phyloP scores from a whole-genome alignment of 805 yeast genomes.

The Huiozyma naganishii region DNA sequence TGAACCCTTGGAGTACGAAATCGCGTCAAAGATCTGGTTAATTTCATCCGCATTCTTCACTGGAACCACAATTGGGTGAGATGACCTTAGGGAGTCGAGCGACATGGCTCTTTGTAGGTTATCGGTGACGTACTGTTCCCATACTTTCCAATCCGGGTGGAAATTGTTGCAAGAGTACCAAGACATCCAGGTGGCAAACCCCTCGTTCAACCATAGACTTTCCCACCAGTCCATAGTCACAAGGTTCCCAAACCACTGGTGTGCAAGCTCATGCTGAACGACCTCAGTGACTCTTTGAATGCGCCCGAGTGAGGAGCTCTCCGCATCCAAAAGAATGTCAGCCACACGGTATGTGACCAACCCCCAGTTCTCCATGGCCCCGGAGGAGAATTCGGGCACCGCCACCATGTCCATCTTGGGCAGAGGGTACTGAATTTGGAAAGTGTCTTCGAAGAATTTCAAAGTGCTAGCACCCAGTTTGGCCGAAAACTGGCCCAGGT shows the following conservation, averaged over 20 bases:
- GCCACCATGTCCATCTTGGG: constrained; percentile 79
- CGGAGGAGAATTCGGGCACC: constrained; percentile 73
- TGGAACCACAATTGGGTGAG: constrained; percentile 81
- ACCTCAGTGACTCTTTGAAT: constrained; percentile 75
- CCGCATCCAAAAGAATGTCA: constrained; percentile 62
- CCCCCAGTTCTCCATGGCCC: constrained; percentile 88
- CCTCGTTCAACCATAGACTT: constrained; percentile 81
- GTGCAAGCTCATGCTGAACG: constrained; percentile 82
- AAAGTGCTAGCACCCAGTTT: constrained; percentile 67
- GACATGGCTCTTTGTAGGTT: constrained; percentile 64
- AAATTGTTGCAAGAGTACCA: constrained; percentile 72
- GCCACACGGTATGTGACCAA: constrained; percentile 70
- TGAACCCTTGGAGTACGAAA: constrained; percentile 75
- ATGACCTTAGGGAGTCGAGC: constrained; percentile 69
- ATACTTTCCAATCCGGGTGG: constrained; percentile 79
- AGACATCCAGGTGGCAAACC: constrained; percentile 87
- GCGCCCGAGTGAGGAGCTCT: constrained; percentile 50
- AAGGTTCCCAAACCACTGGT: constrained; percentile 86
- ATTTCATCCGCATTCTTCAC: constrained; percentile 69
- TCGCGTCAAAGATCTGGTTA: constrained; percentile 77
- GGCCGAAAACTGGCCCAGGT: constrained; percentile 62
- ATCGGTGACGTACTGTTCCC: constrained; percentile 74
- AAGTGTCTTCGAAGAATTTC: constrained; percentile 59
- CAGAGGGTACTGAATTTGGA: constrained; percentile 66
- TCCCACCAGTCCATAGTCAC: constrained; percentile 94